Evolutionary conservation across 371 early-diverging fungal genomes (phyloP), one percentile per base, ranked within the genome.

Genomic region (Mucor plumbeus): DNA sequence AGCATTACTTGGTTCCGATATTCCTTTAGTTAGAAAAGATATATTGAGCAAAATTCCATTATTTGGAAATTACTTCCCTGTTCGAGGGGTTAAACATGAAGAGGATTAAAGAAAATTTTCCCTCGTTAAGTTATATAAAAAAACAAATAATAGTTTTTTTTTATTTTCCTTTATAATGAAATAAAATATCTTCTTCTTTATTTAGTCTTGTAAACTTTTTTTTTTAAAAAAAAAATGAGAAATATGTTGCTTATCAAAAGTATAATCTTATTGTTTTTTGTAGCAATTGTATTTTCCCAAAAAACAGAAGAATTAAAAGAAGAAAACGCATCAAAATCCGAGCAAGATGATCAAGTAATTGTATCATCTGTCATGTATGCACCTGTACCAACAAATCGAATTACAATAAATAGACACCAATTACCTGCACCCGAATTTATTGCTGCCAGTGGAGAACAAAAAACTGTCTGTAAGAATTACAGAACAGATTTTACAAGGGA

Each of bases 41-140:
- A 57, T 85, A 17, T 60, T 85, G 43, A 76, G 77, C 48, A 84
- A 83, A 56, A 64, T 76, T 1, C 85, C 85, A 48, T 1, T 76
- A 13, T 62, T 78, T 40, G 84, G 84, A 17, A 68, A 74, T 67
- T 80, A 84, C 72, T 84, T 82, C 82, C 73, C 76, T 71, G 78
- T 75, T 11, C 5, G 17, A 3, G 54, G 31, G 43, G 56, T 44
- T 11, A 57, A 38, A 19, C 69, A 74, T 33, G 83, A 80, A 64
- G 60, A 71, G 31, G 26, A 53, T 14, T 53, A 14, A 53, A 9
- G 14, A 9, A 6, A 53, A 53, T 31, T 31, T 31, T 31, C 53
- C 53, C 53, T 31, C 53, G 53, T 53, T 13, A 13, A 53, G 53
- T 53, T 31, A 53, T 31, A 26, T 7, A 31, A 31, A 11, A 11